phyloP scores from a whole-genome alignment of 2,329 filamentous ascomycete species.

The Calonectria montana region DNA sequence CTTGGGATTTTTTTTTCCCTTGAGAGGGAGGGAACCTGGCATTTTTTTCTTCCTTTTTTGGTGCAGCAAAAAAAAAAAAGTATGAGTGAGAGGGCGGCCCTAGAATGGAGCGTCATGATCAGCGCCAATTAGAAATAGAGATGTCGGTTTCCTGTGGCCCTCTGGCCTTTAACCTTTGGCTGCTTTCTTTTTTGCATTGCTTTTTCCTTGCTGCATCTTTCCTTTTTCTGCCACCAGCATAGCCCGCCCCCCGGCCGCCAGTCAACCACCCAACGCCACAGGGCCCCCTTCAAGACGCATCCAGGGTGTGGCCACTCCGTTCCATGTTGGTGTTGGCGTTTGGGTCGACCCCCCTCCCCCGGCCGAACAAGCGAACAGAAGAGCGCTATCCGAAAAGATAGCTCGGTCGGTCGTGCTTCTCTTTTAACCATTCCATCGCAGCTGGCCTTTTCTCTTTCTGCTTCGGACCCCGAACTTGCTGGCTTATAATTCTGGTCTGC shows the following conservation, averaged over 20 bases:
- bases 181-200: conserved; percentile 11
- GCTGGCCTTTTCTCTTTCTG: conserved; percentile 12
- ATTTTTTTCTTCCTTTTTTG: background rate
- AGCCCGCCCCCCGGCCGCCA: background rate
- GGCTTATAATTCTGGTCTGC: conserved; percentile 5
- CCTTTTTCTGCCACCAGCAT: background rate
- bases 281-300: background rate
- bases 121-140: background rate
- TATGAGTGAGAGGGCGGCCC: background rate
- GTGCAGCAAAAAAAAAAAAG: background rate
- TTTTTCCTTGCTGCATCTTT: background rate
- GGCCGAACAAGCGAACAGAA: background rate
- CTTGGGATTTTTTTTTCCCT: background rate
- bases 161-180: background rate
- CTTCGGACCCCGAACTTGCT: background rate
- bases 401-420: conserved; percentile 16
- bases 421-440: conserved; percentile 25
- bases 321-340: conserved; percentile 8
- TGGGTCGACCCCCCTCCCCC: conserved; percentile 5
- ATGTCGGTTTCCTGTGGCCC: background rate
- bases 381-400: conserved; percentile 23
- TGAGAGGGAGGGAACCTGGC: background rate
- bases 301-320: conserved; percentile 3
- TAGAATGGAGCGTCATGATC: background rate
- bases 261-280: conserved; percentile 6